phyloP scores from a whole-genome alignment of 768 basidiomycete genomes.

The Amanita phalloides region DNA sequence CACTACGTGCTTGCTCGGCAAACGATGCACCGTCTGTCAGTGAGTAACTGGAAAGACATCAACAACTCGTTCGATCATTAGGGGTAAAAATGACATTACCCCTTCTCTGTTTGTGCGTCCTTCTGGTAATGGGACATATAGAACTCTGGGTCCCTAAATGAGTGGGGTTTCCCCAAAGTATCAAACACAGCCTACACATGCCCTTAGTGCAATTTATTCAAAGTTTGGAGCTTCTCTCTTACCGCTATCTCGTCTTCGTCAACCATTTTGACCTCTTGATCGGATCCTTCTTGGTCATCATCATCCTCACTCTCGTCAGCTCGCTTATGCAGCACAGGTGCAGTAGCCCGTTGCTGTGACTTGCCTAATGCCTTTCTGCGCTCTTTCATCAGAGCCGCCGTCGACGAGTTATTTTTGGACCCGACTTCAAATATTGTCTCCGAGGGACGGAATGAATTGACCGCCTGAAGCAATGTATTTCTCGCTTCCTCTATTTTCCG shows the following conservation, averaged over 20 bases:
- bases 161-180: slow-evolving; percentile 34
- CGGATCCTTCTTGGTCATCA: slow-evolving; percentile 20
- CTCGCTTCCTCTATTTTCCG: slow-evolving; percentile 42
- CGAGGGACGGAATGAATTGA: slow-evolving; percentile 72
- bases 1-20: slow-evolving; percentile 68
- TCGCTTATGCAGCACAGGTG: slow-evolving; percentile 19
- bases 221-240: slow-evolving; percentile 4
- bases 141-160: slow-evolving; percentile 72
- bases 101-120: slow-evolving; percentile 80
- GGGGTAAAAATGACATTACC: slow-evolving; percentile 36
- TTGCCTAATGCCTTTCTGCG: slow-evolving; percentile 69
- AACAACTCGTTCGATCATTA: neutral
- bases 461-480: slow-evolving; percentile 56
- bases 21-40: slow-evolving; percentile 83
- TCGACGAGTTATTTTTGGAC: slow-evolving; percentile 51
- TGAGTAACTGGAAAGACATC: slow-evolving; percentile 54
- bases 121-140: slow-evolving; percentile 92
- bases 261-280: slow-evolving; percentile 51
- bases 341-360: slow-evolving; percentile 39
- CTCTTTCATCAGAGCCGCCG: slow-evolving; percentile 78
- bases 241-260: slow-evolving; percentile 73
- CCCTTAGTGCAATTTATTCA: neutral
- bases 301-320: slow-evolving; percentile 25
- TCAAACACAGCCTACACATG: slow-evolving; percentile 55
- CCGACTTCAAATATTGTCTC: slow-evolving; percentile 93